A percentile compares a stretch with the other conserved stretches of the same genome.
Evolutionary conservation across 179 eudicot genomes (phyloP).

Genomic region (Vitellaria paradoxa): DNA sequence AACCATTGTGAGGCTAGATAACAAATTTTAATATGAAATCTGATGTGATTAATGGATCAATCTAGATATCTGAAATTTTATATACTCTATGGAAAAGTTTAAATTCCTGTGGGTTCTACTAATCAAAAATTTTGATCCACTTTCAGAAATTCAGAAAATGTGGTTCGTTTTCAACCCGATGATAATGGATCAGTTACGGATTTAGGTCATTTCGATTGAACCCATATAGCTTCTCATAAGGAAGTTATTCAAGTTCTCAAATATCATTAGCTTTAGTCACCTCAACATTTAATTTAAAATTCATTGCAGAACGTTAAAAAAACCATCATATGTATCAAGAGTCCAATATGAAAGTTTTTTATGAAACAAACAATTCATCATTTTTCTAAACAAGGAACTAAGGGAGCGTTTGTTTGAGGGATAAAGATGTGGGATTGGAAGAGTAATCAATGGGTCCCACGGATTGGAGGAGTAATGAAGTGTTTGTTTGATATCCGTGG

Average conservation of each 20-base stretch:
- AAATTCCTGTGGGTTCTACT: neutral
- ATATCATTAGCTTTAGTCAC: neutral
- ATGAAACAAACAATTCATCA: neutral
- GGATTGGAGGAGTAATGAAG: no score
- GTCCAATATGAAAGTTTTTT: constrained; percentile 7
- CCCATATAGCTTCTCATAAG: neutral
- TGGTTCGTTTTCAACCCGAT: neutral
- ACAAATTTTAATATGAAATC: neutral
- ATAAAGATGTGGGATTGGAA: no score
- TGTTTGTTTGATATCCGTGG: no score
- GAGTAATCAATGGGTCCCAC: no score
- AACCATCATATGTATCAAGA: neutral
- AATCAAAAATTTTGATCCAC: neutral
- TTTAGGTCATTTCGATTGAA: no score
- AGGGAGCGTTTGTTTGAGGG: no score
- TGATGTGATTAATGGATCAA: neutral
- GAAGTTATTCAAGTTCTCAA: neutral
- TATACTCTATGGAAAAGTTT: neutral
- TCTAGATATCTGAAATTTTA: neutral
- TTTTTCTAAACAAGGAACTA: neutral
- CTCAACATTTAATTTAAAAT: neutral
- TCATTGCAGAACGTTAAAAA: neutral
- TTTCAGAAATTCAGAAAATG: neutral
- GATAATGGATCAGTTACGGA: no score
- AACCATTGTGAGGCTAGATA: neutral